Evolutionary conservation across 2,329 filamentous ascomycete genomes (phyloP), one percentile per base, ranked within the genome.

Genomic region (Calonectria pteridis): DNA sequence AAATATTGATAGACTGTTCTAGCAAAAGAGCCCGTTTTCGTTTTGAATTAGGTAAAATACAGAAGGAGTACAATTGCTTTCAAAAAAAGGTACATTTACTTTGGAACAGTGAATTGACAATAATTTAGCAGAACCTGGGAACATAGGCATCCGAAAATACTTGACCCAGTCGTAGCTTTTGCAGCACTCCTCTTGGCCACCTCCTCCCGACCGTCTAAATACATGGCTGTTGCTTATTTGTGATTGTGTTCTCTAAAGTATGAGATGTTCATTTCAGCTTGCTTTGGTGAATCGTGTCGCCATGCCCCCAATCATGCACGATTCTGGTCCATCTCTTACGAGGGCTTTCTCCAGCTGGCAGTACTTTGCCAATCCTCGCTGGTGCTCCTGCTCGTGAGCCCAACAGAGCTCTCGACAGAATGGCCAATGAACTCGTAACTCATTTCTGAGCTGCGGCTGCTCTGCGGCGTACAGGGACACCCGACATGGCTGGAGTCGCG

Each of bases 391-490:
- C 70, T 75, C 37, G 53, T 51, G 51, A 63, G 50, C 62, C 49
- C 59, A 31, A 37, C 63, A 49, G 37, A 55, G 20, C 49, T 73
- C 35, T 58, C 68, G 43, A 23, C 29, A 37, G 55, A 76, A 28
- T 62, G 49, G 20, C 28, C 37, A 20, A 23, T 46, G 26, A 51
- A 46, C 40, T 73, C 71, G 13, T 69, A 69, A 51, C 73, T 76
- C 37, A 67, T 37, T 28, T 78, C 74, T 35, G 75, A 74, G 37
- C 55, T 71, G 58, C 68, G 67, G 62, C 67, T 73, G 29, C 73
- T 73, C 64, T 69, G 43, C 23, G 73, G 69, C 37, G 74, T 76
- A 28, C 55, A 69, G 53, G 66, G 58, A 28, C 55, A 23, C 1
- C 62, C 43, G 50, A 50, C 51, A 40, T 74, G 74, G 67, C 55